A percentile compares a stretch with the other conserved stretches of the same genome.
Conservation (phyloP, 2,329 filamentous ascomycete genomes). For the Parastagonospora nodorum region DNA sequence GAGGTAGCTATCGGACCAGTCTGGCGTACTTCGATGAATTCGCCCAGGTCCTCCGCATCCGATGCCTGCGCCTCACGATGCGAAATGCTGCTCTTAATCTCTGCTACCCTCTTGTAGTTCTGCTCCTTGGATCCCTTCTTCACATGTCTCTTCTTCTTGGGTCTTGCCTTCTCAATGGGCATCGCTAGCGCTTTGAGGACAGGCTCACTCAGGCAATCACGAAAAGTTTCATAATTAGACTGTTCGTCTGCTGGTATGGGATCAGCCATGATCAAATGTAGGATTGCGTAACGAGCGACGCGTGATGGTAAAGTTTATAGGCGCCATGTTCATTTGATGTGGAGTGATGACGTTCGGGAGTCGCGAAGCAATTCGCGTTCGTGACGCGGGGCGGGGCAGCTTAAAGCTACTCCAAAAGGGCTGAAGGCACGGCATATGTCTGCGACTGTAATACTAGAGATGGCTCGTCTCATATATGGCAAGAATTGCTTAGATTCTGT, state of each 20-base stretch:
- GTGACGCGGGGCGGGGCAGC: constrained; percentile 18
- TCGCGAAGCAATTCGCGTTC: constrained; percentile 17
- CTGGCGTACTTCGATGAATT: constrained; percentile 70
- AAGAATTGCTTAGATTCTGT: neutral
- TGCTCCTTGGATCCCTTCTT: constrained; percentile 41
- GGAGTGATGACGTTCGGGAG: constrained; percentile 23
- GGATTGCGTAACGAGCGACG: neutral
- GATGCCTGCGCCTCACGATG: constrained; percentile 6
- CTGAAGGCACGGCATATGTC: constrained; percentile 6
- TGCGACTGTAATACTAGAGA: constrained; percentile 11
- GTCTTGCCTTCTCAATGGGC: constrained; percentile 49
- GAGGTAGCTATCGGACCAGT: neutral
- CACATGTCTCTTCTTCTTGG: constrained; percentile 50
- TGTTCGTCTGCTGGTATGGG: constrained; percentile 45
- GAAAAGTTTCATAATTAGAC: constrained; percentile 69
- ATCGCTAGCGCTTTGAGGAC: constrained; percentile 66
- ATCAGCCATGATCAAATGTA: constrained; percentile 31
- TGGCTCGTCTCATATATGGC: no score
- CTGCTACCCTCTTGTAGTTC: constrained; percentile 9
- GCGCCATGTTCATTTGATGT: constrained; percentile 14
- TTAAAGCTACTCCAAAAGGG: constrained; percentile 11
- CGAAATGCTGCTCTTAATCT: constrained; percentile 6
- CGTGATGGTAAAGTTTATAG: constrained; percentile 4
- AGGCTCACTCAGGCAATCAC: constrained; percentile 73
- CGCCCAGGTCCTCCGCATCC: constrained; percentile 71